Conservation (phyloP, 176 grass and related monocot genomes). For the Ananas comosus region DNA sequence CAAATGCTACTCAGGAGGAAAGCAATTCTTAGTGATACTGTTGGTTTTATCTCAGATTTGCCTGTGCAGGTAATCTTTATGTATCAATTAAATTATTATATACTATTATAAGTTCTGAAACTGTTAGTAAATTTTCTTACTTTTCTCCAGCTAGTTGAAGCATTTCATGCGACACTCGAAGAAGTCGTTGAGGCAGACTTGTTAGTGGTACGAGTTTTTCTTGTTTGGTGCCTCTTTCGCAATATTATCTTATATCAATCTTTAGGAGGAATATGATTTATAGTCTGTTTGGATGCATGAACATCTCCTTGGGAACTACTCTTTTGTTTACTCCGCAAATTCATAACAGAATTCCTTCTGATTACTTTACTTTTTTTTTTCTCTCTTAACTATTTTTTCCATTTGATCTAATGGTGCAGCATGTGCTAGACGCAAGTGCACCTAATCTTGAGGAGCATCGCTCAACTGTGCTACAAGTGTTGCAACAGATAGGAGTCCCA, state of each 20-base stretch:
- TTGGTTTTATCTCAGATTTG: slow-evolving; percentile 97
- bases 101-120: neutral
- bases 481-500: slow-evolving; percentile 83
- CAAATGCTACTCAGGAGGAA: slow-evolving; percentile 53
- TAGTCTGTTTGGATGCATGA: no score
- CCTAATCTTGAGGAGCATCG: slow-evolving; percentile 72
- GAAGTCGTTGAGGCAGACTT: slow-evolving; percentile 95
- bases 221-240: neutral
- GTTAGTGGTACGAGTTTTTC: slow-evolving; percentile 61
- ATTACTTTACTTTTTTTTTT: neutral
- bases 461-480: slow-evolving; percentile 67
- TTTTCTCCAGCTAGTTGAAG: slow-evolving; percentile 68
- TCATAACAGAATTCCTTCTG: no score
- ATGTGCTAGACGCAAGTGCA: slow-evolving; percentile 83
- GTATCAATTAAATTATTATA: slow-evolving; percentile 2
- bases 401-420: slow-evolving; percentile 40
- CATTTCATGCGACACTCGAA: slow-evolving; percentile 94
- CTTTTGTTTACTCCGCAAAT: no score
- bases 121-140: slow-evolving; percentile 4
- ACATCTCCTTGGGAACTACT: no score
- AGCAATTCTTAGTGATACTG: slow-evolving; percentile 81
- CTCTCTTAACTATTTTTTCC: neutral
- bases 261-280: neutral
- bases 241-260: neutral
- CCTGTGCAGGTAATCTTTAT: slow-evolving; percentile 69